Evolutionary conservation across 139 green algal species (phyloP), one percentile per base, ranked within the genome.

Genomic region (Chlorella ohadii): DNA sequence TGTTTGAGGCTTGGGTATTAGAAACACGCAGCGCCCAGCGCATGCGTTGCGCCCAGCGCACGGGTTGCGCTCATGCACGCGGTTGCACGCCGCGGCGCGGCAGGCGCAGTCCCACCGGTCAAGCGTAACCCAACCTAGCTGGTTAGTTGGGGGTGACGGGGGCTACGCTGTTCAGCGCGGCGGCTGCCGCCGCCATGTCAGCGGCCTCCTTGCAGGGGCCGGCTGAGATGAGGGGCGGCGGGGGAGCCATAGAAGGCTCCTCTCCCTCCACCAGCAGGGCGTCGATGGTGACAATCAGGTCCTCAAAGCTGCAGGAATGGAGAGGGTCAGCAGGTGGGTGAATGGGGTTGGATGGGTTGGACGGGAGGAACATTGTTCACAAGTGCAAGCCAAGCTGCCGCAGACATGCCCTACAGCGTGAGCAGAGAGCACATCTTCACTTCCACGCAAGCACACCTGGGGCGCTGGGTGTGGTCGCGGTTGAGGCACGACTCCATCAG

Each of bases 401-500:
- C n/a, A n/a, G n/a, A n/a, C n/a, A n/a, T n/a, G n/a, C n/a, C n/a
- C n/a, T n/a, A n/a, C n/a, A n/a, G n/a, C n/a, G n/a, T n/a, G n/a
- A n/a, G n/a, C n/a, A n/a, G n/a, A n/a, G n/a, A n/a, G n/a, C n/a
- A n/a, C n/a, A n/a, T n/a, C n/a, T n/a, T n/a, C n/a, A n/a, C n/a
- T n/a, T n/a, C n/a, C n/a, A n/a, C n/a, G n/a, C n/a, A n/a, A n/a
- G n/a, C n/a, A n/a, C 76, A 82, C 76, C 59, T 82, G 57, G 76
- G 76, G 27, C 76, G 56, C 57, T 57, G 25, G 57, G 56, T 72
- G 59, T 72, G 59, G 76, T 82, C 76, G 36, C 25, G 15, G 33
- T 72, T 20, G 0, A 82, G 76, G 76, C 76, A 82, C 13, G 57
- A 72, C 31, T 61, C 56, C 76, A 82, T 57, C 22, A 81, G 74